Evolutionary conservation across 768 basidiomycete species (phyloP).

Genomic region (Mrakia frigida): DNA sequence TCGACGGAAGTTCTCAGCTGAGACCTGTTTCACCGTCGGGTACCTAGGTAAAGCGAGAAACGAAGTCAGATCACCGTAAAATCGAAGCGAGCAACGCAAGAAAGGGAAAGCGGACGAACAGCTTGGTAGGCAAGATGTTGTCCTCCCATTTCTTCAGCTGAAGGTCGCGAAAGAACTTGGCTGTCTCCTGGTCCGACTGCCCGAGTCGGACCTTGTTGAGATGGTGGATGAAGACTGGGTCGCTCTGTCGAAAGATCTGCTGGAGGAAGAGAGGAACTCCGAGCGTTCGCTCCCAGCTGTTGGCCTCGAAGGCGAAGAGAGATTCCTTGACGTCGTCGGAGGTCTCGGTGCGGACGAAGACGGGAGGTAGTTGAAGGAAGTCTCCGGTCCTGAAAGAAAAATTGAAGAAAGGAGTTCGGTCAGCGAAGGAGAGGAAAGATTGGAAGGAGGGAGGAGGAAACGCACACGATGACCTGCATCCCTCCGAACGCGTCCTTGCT

Average conservation of each 20-base stretch:
- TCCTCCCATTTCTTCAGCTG: background rate
- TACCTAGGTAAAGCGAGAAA: background rate
- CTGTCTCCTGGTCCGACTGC: background rate
- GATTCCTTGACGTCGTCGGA: slow-evolving; percentile 24
- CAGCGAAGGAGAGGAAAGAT: background rate
- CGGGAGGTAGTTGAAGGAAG: slow-evolving; percentile 13
- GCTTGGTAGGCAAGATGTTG: background rate
- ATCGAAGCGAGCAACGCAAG: background rate
- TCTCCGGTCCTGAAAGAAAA: slow-evolving; percentile 12
- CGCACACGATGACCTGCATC: background rate
- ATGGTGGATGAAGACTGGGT: slow-evolving; percentile 90
- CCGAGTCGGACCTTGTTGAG: slow-evolving; percentile 98
- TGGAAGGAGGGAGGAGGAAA: background rate
- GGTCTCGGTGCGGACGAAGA: background rate
- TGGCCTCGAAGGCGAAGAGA: slow-evolving; percentile 84
- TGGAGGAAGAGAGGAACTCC: slow-evolving; percentile 77
- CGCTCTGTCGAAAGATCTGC: slow-evolving; percentile 89
- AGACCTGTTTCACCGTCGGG: background rate
- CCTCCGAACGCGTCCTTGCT: slow-evolving; percentile 6
- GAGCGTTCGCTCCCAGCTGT: slow-evolving; percentile 66
- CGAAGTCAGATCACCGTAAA: background rate
- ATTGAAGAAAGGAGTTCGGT: background rate
- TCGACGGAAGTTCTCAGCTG: background rate
- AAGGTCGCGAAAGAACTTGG: background rate
- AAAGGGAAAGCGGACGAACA: background rate